Base-by-base conservation (phyloP, 495 filamentous ascomycete genomes). In the Penicillium canariense region DNA sequence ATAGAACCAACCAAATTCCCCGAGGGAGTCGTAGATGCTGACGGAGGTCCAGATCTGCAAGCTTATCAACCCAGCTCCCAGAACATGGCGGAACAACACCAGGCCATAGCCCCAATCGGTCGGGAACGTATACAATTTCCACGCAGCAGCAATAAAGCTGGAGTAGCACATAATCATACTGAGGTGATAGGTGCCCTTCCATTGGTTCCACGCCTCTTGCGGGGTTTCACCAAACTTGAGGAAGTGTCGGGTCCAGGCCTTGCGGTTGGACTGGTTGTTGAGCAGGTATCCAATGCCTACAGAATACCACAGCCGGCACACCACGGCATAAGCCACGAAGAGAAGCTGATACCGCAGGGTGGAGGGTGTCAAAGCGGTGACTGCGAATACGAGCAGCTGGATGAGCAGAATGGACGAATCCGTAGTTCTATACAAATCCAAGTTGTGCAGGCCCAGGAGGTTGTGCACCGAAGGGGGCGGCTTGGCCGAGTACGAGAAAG, bases 1-100 rank as follows among this genome's bases (percentile, higher is more conserved):
- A 63, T 90, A 98, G 78, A 97, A 98, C 94, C 95, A 98, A 59
- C 95, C 95, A 66, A 97, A 97, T 66, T 98, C 94, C 38, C 93
- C 93, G 2, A 97, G 85, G 5, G 93, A 96, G 14, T 96, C 91
- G 71, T 97, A 96, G 54, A 97, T 95, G 68, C 91, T 96, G 55
- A 89, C 72, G 4, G 88, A 86, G 4, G 93, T 97, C 95, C 95
- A 98, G 10, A 93, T 72, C 66, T 98, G 94, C 42, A 98, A 79
- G 12, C 87, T 83, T 48, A 97, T 84, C 52, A 97, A 75, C 54
- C 89, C 85, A 31, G 78, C 72, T 25, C 94, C 94, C 28, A 97
- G 60, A 12, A 96, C 86, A 62, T 98, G 95, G 56, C 90, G 86
- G 58, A 97, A 82, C 25, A 96, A 77, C 5, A 86, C 87, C 42